phyloP scores from a whole-genome alignment of 257 asterid genomes.

The Nicotiana benthamiana region DNA sequence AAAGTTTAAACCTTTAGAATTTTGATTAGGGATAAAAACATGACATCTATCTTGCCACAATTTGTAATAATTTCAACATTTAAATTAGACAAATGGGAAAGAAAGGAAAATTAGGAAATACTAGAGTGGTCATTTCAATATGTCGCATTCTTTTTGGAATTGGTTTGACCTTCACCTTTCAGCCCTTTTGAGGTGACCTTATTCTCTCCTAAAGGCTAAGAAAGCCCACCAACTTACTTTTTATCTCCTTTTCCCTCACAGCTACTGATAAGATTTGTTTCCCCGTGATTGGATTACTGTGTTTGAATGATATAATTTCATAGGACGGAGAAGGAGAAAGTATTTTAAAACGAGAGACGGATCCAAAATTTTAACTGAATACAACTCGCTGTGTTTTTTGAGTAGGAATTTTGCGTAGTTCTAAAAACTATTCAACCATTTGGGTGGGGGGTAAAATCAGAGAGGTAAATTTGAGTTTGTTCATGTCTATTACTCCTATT shows the following conservation, averaged over 20 bases:
- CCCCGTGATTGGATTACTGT: neutral
- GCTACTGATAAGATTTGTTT: neutral
- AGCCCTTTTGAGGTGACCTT: constrained; percentile 59
- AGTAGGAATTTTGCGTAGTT: too few relatives aligned
- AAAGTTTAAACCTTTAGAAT: neutral
- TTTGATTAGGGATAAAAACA: rapidly evolving
- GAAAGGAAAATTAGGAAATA: constrained; percentile 28
- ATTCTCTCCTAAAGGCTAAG: neutral
- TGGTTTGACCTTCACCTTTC: constrained; percentile 66
- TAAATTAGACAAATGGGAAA: neutral
- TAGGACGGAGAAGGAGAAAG: too few relatives aligned
- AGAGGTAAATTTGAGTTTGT: too few relatives aligned
- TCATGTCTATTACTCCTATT: too few relatives aligned
- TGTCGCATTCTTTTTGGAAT: constrained; percentile 22
- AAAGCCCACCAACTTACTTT: neutral
- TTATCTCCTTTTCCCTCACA: neutral
- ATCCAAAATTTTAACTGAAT: too few relatives aligned
- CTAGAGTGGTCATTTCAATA: constrained; percentile 11
- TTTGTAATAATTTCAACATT: neutral
- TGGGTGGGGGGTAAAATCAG: too few relatives aligned
- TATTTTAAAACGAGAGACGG: too few relatives aligned
- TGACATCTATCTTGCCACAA: neutral
- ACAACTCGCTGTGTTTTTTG: too few relatives aligned
- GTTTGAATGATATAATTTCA: too few relatives aligned
- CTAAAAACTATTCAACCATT: too few relatives aligned